A percentile compares a stretch with the other conserved stretches of the same genome.
Conservation (phyloP, 768 basidiomycete genomes). For the Xerocomus spinulosus region DNA sequence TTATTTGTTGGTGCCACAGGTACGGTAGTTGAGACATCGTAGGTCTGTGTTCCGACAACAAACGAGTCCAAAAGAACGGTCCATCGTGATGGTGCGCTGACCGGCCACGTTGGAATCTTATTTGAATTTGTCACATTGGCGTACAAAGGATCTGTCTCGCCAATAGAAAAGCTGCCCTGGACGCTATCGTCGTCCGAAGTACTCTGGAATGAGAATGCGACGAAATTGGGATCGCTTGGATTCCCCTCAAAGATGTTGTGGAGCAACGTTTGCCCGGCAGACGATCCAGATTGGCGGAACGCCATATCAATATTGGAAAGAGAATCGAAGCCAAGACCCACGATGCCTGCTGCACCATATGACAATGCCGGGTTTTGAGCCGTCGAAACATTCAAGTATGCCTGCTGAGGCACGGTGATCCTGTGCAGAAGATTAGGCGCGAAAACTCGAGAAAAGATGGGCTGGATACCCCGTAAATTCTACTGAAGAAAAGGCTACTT, state of each 20-base stretch:
- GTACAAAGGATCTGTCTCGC: slow-evolving; percentile 66
- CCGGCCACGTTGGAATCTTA: slow-evolving; percentile 72
- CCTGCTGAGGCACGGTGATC: slow-evolving; percentile 62
- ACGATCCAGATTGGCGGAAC: slow-evolving; percentile 53
- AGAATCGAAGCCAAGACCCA: slow-evolving; percentile 73
- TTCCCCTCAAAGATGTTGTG: slow-evolving; percentile 73
- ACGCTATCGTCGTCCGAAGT: slow-evolving; percentile 51
- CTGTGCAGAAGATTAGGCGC: slow-evolving; percentile 33
- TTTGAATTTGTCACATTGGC: slow-evolving; percentile 50
- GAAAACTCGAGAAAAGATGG: slow-evolving; percentile 4
- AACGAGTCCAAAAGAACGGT: slow-evolving; percentile 72
- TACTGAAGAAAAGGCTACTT: slow-evolving; percentile 56
- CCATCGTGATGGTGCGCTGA: slow-evolving; percentile 61
- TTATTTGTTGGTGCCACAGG: slow-evolving; percentile 57
- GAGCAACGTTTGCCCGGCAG: slow-evolving; percentile 63
- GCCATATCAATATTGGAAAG: slow-evolving; percentile 67
- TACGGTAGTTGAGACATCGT: slow-evolving; percentile 52
- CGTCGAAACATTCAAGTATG: slow-evolving; percentile 56
- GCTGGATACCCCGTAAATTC: slow-evolving; percentile 63
- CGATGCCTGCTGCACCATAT: slow-evolving; percentile 68
- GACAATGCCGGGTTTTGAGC: slow-evolving; percentile 71
- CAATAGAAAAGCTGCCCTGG: slow-evolving; percentile 68
- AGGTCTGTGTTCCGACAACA: slow-evolving; percentile 50
- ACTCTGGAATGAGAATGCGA: slow-evolving; percentile 71
- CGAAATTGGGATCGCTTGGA: slow-evolving; percentile 69